Conservation (phyloP, 768 basidiomycete genomes). For the Phaeolepiota aurea region DNA sequence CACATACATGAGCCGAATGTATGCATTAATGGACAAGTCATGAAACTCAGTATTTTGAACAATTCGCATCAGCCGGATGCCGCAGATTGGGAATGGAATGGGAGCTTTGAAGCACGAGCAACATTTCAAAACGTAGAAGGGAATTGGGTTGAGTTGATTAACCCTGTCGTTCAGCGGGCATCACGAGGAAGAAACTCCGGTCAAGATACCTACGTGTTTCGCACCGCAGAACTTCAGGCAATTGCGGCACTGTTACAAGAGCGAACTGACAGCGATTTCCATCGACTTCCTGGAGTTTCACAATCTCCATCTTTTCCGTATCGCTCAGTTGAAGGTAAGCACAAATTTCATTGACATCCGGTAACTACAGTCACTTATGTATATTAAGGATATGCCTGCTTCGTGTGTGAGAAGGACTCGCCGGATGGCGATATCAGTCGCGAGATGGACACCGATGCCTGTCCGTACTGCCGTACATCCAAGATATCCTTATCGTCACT, state of each 20-base stretch:
- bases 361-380: slow-evolving; percentile 1
- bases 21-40: slow-evolving; percentile 5
- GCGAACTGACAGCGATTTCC: neutral
- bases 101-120: slow-evolving; percentile 4
- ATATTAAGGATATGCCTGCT: slow-evolving; percentile 5
- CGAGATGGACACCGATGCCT: slow-evolving; percentile 1
- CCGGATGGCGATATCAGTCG: slow-evolving; percentile 1
- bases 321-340: slow-evolving; percentile 4
- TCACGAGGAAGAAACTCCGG: slow-evolving; percentile 2
- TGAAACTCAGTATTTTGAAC: slow-evolving; percentile 3
- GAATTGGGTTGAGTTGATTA: slow-evolving; percentile 5
- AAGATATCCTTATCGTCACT: slow-evolving; percentile 1
- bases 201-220: slow-evolving; percentile 6
- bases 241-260: slow-evolving; percentile 3
- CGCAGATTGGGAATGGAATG: neutral
- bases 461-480: neutral
- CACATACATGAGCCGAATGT: slow-evolving; percentile 6
- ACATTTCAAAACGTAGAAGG: slow-evolving; percentile 5
- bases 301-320: slow-evolving; percentile 5
- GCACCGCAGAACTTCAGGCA: neutral
- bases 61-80: neutral
- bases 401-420: slow-evolving; percentile 3
- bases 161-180: slow-evolving; percentile 4
- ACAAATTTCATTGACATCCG: neutral
- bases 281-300: slow-evolving; percentile 1